phyloP scores from a whole-genome alignment of 768 basidiomycete genomes.

The Cystofilobasidium ferigula region DNA sequence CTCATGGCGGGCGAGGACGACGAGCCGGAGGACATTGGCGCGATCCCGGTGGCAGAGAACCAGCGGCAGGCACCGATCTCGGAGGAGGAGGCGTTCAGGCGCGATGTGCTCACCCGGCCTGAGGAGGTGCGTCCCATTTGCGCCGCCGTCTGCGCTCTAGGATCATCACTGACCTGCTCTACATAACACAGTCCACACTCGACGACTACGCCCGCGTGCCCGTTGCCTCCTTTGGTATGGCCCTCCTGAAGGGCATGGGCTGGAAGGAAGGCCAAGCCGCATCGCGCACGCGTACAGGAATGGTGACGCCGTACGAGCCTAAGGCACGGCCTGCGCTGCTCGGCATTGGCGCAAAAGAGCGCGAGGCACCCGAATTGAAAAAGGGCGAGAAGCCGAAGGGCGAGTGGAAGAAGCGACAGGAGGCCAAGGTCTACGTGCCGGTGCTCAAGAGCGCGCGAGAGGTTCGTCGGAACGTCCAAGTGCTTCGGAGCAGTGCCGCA shows the following conservation, averaged over 20 bases:
- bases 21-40: constrained; percentile 44
- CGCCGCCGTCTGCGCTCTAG: background rate
- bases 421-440: constrained; percentile 72
- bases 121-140: constrained; percentile 32
- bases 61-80: constrained; percentile 44
- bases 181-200: constrained; percentile 46
- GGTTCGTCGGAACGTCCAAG: background rate
- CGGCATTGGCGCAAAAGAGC: constrained; percentile 84
- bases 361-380: constrained; percentile 31
- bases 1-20: constrained; percentile 51
- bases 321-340: constrained; percentile 69
- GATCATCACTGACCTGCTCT: background rate
- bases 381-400: constrained; percentile 35
- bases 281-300: constrained; percentile 50
- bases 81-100: constrained; percentile 71
- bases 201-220: constrained; percentile 86
- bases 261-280: constrained; percentile 78
- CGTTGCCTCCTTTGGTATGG: constrained; percentile 82
- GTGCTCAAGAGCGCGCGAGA: constrained; percentile 55
- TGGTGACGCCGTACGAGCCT: constrained; percentile 71
- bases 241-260: constrained; percentile 89
- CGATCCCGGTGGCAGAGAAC: constrained; percentile 46
- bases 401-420: constrained; percentile 40
- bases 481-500: background rate
- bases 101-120: constrained; percentile 64